Evolutionary conservation across 257 asterid genomes (phyloP).

Genomic region (Misopates orontium): DNA sequence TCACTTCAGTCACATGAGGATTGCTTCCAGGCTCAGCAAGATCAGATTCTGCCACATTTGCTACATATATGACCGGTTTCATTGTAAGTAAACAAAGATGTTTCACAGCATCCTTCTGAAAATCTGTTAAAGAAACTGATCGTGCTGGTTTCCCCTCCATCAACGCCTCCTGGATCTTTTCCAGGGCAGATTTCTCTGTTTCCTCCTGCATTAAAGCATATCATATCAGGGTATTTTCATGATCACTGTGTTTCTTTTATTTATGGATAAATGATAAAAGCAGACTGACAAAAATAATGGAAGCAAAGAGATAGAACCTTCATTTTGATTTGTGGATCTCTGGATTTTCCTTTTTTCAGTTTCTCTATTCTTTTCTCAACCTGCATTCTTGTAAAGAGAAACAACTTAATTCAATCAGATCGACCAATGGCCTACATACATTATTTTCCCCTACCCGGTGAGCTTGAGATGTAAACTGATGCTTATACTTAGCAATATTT

Average conservation of each 20-base stretch:
- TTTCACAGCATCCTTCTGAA: conserved; percentile 70
- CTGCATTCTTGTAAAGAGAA: conserved; percentile 69
- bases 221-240: conserved; percentile 19
- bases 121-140: conserved; percentile 73
- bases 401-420: conserved; percentile 42
- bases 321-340: conserved; percentile 76
- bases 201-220: conserved; percentile 68
- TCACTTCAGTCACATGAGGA: conserved; percentile 75
- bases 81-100: conserved; percentile 95
- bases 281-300: conserved; percentile 10
- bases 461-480: background rate
- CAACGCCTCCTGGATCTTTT: conserved; percentile 65
- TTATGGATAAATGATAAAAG: conserved; percentile 13
- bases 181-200: conserved; percentile 92
- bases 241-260: conserved; percentile 7
- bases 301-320: conserved; percentile 51
- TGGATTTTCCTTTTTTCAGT: conserved; percentile 84
- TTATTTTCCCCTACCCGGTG: background rate
- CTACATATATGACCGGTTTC: conserved; percentile 94
- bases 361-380: conserved; percentile 95
- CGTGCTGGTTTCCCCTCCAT: conserved; percentile 97
- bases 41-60: conserved; percentile 96
- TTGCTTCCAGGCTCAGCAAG: conserved; percentile 76
- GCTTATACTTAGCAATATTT: background rate
- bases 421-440: conserved; percentile 6